Conservation (phyloP, 2,329 filamentous ascomycete species). For the Talaromyces piceae region DNA sequence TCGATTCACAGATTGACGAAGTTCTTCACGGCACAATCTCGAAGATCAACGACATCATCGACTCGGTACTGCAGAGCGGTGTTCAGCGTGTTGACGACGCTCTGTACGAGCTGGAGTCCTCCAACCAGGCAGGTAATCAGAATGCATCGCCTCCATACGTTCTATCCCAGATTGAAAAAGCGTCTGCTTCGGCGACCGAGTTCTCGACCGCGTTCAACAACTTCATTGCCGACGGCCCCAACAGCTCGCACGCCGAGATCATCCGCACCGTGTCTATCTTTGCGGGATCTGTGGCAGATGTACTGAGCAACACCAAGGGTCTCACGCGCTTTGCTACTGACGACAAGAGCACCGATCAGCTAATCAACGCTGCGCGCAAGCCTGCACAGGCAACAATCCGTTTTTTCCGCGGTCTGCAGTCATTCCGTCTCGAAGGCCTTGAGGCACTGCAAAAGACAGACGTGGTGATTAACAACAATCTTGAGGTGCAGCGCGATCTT, state of each 20-base stretch:
- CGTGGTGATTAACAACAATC: slow-evolving; percentile 94
- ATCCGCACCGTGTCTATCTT: slow-evolving; percentile 91
- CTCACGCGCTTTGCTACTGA: slow-evolving; percentile 86
- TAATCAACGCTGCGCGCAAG: slow-evolving; percentile 73
- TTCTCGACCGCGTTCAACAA: slow-evolving; percentile 98
- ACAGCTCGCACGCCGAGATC: slow-evolving; percentile 79
- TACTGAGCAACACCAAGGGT: slow-evolving; percentile 94
- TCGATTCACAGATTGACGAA: slow-evolving; percentile 86
- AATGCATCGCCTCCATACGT: slow-evolving; percentile 93
- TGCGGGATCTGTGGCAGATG: slow-evolving; percentile 82
- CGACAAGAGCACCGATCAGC: slow-evolving; percentile 84
- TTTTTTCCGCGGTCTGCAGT: slow-evolving; percentile 91
- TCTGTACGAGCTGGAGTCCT: slow-evolving; percentile 92
- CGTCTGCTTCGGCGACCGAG: slow-evolving; percentile 86
- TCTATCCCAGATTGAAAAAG: slow-evolving; percentile 94
- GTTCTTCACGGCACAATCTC: slow-evolving; percentile 77
- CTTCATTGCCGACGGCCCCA: slow-evolving; percentile 93
- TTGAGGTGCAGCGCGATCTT: slow-evolving; percentile 88
- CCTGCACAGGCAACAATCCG: slow-evolving; percentile 81
- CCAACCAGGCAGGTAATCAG: slow-evolving; percentile 98
- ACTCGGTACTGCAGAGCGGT: slow-evolving; percentile 88
- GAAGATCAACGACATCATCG: slow-evolving; percentile 96
- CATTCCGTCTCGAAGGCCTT: slow-evolving; percentile 85
- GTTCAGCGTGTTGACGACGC: slow-evolving; percentile 93
- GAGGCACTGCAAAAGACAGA: slow-evolving; percentile 90